A percentile compares a stretch with the other conserved stretches of the same genome.
Conservation (phyloP, 2,329 filamentous ascomycete species). For the Aspergillus puulaauensis region DNA sequence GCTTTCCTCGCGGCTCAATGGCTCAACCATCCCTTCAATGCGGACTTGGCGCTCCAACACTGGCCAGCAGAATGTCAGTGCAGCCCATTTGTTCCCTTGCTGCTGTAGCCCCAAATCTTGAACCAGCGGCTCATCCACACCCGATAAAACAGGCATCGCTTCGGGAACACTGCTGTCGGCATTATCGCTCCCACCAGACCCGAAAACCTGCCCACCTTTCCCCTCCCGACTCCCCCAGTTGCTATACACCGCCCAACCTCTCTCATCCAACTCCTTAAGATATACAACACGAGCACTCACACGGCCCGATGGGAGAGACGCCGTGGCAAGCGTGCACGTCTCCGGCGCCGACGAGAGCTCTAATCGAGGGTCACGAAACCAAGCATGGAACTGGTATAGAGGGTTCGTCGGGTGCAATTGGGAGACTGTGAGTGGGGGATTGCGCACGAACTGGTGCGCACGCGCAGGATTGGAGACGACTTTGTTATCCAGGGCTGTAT, state of each 20-base stretch:
- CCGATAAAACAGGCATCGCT: constrained; percentile 63
- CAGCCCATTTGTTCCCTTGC: constrained; percentile 68
- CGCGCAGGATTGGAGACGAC: constrained; percentile 39
- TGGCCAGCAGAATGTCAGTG: constrained; percentile 89
- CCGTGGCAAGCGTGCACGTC: constrained; percentile 83
- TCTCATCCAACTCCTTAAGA: constrained; percentile 84
- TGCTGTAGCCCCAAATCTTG: constrained; percentile 13
- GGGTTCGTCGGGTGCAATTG: constrained; percentile 54
- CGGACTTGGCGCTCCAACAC: constrained; percentile 84
- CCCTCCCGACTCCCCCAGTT: constrained; percentile 75
- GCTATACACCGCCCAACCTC: constrained; percentile 87
- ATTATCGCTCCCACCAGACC: constrained; percentile 13
- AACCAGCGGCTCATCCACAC: constrained; percentile 19
- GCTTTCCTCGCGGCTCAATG: constrained; percentile 69
- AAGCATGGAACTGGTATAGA: constrained; percentile 80
- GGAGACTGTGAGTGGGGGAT: constrained; percentile 42
- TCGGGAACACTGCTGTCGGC: constrained; percentile 36
- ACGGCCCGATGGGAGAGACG: constrained; percentile 75
- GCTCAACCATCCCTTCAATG: constrained; percentile 74
- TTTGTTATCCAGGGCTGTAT: constrained; percentile 32
- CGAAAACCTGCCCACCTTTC: constrained; percentile 44
- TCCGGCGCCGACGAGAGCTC: constrained; percentile 72
- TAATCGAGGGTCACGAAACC: constrained; percentile 75
- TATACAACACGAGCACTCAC: constrained; percentile 87
- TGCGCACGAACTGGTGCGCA: constrained; percentile 44